phyloP scores from a whole-genome alignment of 2,329 filamentous ascomycete species.

The Lasiodiplodia hormozganensis region DNA sequence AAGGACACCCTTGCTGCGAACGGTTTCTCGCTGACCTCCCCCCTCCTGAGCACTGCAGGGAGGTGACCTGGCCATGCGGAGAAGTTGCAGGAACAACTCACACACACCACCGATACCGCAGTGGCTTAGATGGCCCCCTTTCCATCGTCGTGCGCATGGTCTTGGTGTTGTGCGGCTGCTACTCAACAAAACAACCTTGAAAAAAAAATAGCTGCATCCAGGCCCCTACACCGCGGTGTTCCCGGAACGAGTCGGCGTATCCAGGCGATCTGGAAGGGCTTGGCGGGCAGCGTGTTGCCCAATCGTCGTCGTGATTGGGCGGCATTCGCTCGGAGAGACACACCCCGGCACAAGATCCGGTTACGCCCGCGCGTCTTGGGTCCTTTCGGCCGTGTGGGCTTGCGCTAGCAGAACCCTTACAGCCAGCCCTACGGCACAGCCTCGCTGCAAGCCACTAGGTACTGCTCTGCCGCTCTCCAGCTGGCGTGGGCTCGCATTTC shows the following conservation, averaged over 20 bases:
- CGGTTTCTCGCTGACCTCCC: slow-evolving; percentile 3
- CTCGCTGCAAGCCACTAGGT: slow-evolving; percentile 3
- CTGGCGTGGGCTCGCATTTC: slow-evolving; percentile 1
- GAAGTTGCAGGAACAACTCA: slow-evolving; percentile 6
- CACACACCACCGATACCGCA: slow-evolving; percentile 9
- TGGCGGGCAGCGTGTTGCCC: slow-evolving; percentile 10
- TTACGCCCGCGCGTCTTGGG: slow-evolving; percentile 3
- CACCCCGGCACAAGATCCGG: slow-evolving; percentile 5
- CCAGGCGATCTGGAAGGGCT: slow-evolving; percentile 17
- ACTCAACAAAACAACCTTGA: slow-evolving; percentile 18
- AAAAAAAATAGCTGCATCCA: slow-evolving; percentile 4
- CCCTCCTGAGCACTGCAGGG: slow-evolving; percentile 20
- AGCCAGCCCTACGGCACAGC: slow-evolving; percentile 17
- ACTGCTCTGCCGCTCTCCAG: not conserved
- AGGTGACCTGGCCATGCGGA: slow-evolving; percentile 16
- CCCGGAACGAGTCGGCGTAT: slow-evolving; percentile 18
- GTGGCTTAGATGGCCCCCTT: slow-evolving; percentile 9
- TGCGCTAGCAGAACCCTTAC: not conserved
- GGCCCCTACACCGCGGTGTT: slow-evolving; percentile 17
- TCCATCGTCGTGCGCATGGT: not conserved
- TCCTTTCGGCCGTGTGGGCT: not conserved
- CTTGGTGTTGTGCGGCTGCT: slow-evolving; percentile 20
- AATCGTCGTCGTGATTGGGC: not conserved
- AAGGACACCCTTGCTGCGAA: slow-evolving; percentile 9
- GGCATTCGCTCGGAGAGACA: not conserved